Evolutionary conservation across 306 rosid species (phyloP).

Genomic region (Casuarina equisetifolia): DNA sequence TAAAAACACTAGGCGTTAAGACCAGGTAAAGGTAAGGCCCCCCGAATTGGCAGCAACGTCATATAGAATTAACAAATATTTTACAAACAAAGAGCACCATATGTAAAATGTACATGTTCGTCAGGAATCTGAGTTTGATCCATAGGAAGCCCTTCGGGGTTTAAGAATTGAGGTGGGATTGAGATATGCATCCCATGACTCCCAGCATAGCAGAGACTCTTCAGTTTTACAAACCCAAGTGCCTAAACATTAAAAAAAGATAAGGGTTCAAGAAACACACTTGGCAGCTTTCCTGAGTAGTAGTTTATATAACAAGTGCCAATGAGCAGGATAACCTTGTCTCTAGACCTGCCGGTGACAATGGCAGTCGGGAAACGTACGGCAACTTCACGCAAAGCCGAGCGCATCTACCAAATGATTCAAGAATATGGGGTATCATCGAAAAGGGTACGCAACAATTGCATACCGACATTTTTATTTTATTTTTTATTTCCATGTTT

Average conservation of each 20-base stretch:
- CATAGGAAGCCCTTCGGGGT: constrained; percentile 21
- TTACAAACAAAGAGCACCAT: too few relatives aligned
- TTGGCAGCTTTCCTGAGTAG: too few relatives aligned
- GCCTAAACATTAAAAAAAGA: constrained; percentile 27
- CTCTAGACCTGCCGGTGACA: constrained; percentile 47
- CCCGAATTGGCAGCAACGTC: too few relatives aligned
- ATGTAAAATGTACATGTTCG: constrained; percentile 22
- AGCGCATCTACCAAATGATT: constrained; percentile 42
- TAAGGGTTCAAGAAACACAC: too few relatives aligned
- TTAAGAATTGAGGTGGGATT: constrained; percentile 45
- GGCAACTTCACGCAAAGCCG: constrained; percentile 42
- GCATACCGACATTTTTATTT: too few relatives aligned
- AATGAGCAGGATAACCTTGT: constrained; percentile 40
- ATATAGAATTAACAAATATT: too few relatives aligned
- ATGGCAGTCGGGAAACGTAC: constrained; percentile 51
- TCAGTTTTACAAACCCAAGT: constrained; percentile 45
- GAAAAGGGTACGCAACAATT: too few relatives aligned
- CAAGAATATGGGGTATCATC: too few relatives aligned
- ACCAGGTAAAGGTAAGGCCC: too few relatives aligned
- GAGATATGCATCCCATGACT: constrained; percentile 77
- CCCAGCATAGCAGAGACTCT: constrained; percentile 57
- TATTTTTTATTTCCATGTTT: too few relatives aligned
- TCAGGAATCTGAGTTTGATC: constrained; percentile 37
- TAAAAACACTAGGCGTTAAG: too few relatives aligned
- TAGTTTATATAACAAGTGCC: neutral